Evolutionary conservation across 495 filamentous ascomycete genomes (phyloP), one percentile per base, ranked within the genome.

Genomic region (Penicillium canescens): DNA sequence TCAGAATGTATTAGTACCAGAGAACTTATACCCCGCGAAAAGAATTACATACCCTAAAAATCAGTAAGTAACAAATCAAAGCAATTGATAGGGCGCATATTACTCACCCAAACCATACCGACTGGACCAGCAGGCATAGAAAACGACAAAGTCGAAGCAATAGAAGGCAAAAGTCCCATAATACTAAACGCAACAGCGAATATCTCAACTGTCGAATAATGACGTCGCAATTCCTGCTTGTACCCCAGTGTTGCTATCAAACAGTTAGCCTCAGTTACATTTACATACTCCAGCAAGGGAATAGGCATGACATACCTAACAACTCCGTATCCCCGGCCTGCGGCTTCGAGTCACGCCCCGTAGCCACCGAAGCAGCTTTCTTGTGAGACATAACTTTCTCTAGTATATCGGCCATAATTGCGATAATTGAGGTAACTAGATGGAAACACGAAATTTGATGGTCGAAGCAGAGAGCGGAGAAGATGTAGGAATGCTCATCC

Each of bases 181-280:
- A 89, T 89, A 57, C 78, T 83, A 57, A 89, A 89, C 0, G 85
- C 85, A 49, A 89, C 85, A 18, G 84, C 86, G 55, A 89, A 89
- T 31, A 89, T 77, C 63, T 89, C 82, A 23, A 87, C 59, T 53
- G 82, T 82, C 9, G 79, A 82, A 52, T 87, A 89, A 51, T 86
- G 85, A 3, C 86, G 77, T 11, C 82, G 75, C 41, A 89, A 68
- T 64, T 89, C 86, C 66, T 89, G 86, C 66, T 85, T 87, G 75
- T 89, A 89, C 0, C 86, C 86, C 54, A 89, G 68, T 3, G 61
- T 64, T 14, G 65, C 67, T 71, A 34, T 21, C 20, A 14, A 14
- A 36, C 13, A 33, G 14, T 42, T 11, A 59, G 46, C n/a, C 44
- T 18, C 21, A 28, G 20, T 35, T 0, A 28, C 6, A 40, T 66